These are phyloP conservation scores for Sarocladium kiliense DNA, from an alignment of 2,329 filamentous ascomycete species.

Conservation along the genomic window DNA sequence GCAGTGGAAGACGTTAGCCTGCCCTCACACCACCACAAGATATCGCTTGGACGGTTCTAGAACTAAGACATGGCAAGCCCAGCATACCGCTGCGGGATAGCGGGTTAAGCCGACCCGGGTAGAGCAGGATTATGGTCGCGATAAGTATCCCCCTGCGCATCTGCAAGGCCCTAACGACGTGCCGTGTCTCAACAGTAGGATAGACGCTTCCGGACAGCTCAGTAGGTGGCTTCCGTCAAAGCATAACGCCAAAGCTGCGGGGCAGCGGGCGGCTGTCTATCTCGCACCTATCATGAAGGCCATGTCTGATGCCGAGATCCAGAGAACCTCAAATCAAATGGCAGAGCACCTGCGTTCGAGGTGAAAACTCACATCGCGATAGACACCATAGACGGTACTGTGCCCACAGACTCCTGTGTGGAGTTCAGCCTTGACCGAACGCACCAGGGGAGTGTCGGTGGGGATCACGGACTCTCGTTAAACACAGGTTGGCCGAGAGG, in stretches of 20 bases:
- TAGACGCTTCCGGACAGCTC: background rate
- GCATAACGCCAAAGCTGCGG: too few relatives aligned
- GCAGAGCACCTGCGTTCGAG: too few relatives aligned
- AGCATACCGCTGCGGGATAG: background rate
- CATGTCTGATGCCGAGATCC: too few relatives aligned
- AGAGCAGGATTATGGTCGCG: background rate
- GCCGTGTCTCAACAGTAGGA: background rate
- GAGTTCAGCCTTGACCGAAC: background rate
- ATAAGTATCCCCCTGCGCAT: background rate
- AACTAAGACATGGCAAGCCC: background rate
- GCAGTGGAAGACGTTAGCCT: constrained; percentile 11
- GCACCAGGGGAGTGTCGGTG: background rate
- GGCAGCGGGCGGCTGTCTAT: too few relatives aligned
- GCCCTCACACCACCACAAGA: constrained; percentile 10
- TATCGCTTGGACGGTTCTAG: constrained; percentile 5
- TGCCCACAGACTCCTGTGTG: background rate
- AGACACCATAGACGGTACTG: background rate
- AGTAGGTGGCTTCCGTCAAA: background rate
- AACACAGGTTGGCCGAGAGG: constrained; percentile 17
- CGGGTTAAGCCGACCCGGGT: too few relatives aligned
- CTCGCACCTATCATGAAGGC: too few relatives aligned
- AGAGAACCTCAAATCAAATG: too few relatives aligned
- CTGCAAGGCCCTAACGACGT: background rate
- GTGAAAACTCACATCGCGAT: too few relatives aligned
- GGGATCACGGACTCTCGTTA: constrained; percentile 14